Percentiles rank a stretch among this genome's conserved stretches.
Evolutionary conservation across 495 filamentous ascomycete genomes (phyloP).

Genomic region (Immersiella caudata): DNA sequence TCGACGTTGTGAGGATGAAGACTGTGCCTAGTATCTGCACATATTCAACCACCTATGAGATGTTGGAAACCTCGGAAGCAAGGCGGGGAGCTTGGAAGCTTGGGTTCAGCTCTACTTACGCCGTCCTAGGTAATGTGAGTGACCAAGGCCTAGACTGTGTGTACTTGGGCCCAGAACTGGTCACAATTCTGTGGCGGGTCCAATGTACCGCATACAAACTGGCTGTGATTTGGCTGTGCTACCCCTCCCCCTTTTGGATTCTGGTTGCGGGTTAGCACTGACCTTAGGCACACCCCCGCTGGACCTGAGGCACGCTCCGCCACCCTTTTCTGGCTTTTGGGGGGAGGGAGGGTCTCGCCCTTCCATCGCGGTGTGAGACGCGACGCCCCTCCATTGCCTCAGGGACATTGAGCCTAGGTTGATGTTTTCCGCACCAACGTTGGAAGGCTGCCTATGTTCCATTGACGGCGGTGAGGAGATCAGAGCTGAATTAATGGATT

Average conservation of each 20-base stretch:
- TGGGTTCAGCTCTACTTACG: not conserved
- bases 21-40: not conserved
- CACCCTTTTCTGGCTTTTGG: not conserved
- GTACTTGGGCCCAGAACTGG: not conserved
- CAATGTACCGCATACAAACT: slow-evolving; percentile 1
- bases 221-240: not conserved
- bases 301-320: not conserved
- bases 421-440: not conserved
- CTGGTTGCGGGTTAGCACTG: not conserved
- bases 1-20: not conserved
- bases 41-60: not conserved
- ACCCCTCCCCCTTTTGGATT: not conserved
- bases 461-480: not conserved
- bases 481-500: too few species aligned
- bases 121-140: too few species aligned
- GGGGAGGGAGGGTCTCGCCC: not conserved
- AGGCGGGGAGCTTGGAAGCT: not conserved
- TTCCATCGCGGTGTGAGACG: not conserved
- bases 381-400: not conserved
- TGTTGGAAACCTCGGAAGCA: too few species aligned
- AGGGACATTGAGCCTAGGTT: not conserved
- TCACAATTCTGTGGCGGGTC: not conserved
- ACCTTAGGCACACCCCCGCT: not conserved
- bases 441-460: not conserved
- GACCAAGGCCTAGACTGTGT: not conserved